Evolutionary conservation across 176 grass and related monocot species (phyloP), one percentile per base, ranked within the genome.

Genomic region (Microstegium vimineum): DNA sequence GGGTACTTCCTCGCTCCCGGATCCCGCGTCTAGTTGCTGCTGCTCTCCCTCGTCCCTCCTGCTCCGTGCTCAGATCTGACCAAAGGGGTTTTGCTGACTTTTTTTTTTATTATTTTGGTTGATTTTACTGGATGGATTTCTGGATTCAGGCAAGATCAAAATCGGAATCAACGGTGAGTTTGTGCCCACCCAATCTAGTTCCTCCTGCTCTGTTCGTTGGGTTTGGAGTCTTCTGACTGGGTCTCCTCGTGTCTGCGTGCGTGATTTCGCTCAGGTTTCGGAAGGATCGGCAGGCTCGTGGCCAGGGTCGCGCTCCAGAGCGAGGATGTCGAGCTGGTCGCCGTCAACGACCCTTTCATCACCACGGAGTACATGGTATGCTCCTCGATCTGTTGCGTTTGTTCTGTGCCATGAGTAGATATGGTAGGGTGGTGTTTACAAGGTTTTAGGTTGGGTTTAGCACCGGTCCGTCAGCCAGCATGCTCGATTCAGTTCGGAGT

Each of bases 301-400:
- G 90, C 90, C 64, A 83, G 90, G 81, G 90, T 92, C 37, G 90
- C 87, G 6, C 90, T 92, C 20, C 90, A 89, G 80, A 92, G 90
- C 76, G 84, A 84, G 36, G 90, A 92, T 89, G 81, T 92, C 74
- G 87, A 92, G 81, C 87, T 92, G 31, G 90, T 92, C 36, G 90
- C 90, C 65, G 90, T 92, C 45, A 92, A 92, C 77, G 90, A 92
- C 67, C 90, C 90, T 2, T 92, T 92, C 62, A 92, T 92, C 81
- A 89, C 80, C 87, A 86, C 87, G 14, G 90, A 92, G 0, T 92
- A 92, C 90, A 92, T 92, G 90, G 90, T 92, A 87, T 26, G 17
- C 65, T 1, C 30, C 31, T 57, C 71, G 71, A 89, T 81, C 51
- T 37, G 43, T 6, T 12, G 1, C 2, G 10, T 35, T 9, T 8